Conservation (phyloP, 2,329 filamentous ascomycete species). For the Beauveria brongniartii region DNA sequence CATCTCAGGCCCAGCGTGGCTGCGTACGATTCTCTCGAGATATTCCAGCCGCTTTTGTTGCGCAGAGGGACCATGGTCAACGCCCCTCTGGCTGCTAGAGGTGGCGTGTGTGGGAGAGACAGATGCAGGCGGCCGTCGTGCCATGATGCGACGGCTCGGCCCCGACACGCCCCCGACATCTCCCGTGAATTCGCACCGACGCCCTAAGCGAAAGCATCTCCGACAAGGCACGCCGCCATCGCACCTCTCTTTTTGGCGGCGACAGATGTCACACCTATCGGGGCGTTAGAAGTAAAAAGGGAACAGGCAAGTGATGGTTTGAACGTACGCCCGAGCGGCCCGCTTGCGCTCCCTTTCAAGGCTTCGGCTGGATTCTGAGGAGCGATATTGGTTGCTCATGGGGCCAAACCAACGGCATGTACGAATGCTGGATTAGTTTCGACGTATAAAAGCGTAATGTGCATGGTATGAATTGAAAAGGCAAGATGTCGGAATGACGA, state of each 20-base stretch:
- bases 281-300: not conserved
- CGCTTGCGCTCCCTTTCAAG: constrained; percentile 21
- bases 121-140: not conserved
- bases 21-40: constrained; percentile 6
- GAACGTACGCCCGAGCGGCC: constrained; percentile 20
- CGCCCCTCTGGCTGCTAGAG: not conserved
- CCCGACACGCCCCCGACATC: constrained; percentile 18
- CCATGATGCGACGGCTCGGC: not conserved
- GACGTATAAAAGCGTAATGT: not conserved
- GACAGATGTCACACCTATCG: constrained; percentile 44
- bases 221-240: constrained; percentile 47
- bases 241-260: constrained; percentile 48
- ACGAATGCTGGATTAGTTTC: not conserved
- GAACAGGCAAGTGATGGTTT: not conserved
- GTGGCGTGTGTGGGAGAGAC: not conserved
- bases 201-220: constrained; percentile 41
- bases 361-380: constrained; percentile 16
- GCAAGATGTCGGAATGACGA: not conserved
- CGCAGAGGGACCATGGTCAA: not conserved
- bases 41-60: constrained; percentile 12
- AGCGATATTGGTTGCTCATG: constrained; percentile 13
- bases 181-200: constrained; percentile 38
- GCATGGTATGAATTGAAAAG: not conserved
- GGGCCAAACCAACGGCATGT: not conserved
- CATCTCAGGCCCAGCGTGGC: constrained; percentile 9